Evolutionary conservation across 2,329 filamentous ascomycete species (phyloP), one percentile per base, ranked within the genome.

Genomic region (Paraphoma sp.): DNA sequence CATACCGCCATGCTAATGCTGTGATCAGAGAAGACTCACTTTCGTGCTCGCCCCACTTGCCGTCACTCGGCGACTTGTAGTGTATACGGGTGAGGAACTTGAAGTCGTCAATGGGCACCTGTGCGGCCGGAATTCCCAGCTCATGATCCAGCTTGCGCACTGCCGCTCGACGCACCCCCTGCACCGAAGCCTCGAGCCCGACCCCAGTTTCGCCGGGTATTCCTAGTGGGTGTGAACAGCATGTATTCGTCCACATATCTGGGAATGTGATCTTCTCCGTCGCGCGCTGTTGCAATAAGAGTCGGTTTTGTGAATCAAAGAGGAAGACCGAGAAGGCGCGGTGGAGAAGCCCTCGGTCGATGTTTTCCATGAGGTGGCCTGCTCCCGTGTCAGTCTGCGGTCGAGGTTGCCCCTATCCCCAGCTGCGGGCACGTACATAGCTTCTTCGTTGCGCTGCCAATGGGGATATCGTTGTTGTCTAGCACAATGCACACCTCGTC

Each of bases 241-340:
- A 99, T 31, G 95, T 99, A 81, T 99, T 99, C 63, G 95, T 99
- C 95, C 95, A 99, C 89, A 97, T 93, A 76, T 97, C 92, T n/a
- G 95, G 94, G 81, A 99, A 99, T 6, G 95, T 99, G 75, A 99
- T 99, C 84, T 99, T 99, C 82, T 98, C 94, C 41, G 88, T 83
- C 29, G 95, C 95, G 66, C 95, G 91, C 83, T 98, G 95, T 81
- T 99, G 95, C 49, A 99, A 87, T 44, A 99, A 89, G 58, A 98
- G 84, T 70, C 93, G 90, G 79, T 97, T 96, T 76, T 95, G 86
- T 60, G 91, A 89, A 81, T 98, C 92, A 83, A 99, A 99, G 67
- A 99, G 88, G 82, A 99, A 99, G 67, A 96, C 92, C 56, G 94
- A 98, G 80, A 99, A 99, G 62, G 95, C 95, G 57, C 95, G 92